A percentile compares a stretch with the other conserved stretches of the same genome.
Evolutionary conservation across 208 protist species (phyloP).

Genomic region (Acanthamoeba sp.): DNA sequence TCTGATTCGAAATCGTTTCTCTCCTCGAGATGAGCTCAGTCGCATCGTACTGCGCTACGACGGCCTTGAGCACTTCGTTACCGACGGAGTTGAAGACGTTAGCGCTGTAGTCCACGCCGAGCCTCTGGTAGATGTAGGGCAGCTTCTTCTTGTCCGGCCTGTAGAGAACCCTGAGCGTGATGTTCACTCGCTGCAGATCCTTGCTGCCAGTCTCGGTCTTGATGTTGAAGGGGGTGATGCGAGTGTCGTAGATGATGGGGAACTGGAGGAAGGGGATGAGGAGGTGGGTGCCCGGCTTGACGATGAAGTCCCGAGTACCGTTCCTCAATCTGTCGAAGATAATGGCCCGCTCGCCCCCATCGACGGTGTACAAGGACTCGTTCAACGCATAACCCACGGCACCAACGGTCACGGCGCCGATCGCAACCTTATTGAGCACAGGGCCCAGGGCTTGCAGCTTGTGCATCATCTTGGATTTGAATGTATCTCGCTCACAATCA

Average conservation of each 20-base stretch:
- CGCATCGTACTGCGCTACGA: conserved; percentile 89
- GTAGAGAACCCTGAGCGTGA: conserved; percentile 97
- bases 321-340: conserved; percentile 72
- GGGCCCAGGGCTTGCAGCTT: background rate
- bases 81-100: conserved; percentile 78
- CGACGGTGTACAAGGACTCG: conserved; percentile 70
- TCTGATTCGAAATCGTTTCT: conserved; percentile 91
- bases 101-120: conserved; percentile 95
- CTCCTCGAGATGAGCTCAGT: conserved; percentile 72
- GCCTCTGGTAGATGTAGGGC: conserved; percentile 94
- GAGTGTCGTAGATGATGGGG: conserved; percentile 71
- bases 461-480: background rate
- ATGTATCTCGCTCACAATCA: no score
- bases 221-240: conserved; percentile 63
- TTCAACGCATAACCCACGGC: conserved; percentile 33
- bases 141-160: conserved; percentile 93
- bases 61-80: conserved; percentile 97
- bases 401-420: background rate
- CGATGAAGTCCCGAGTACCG: conserved; percentile 71
- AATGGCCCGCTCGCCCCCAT: conserved; percentile 56
- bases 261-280: conserved; percentile 69
- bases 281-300: conserved; percentile 67
- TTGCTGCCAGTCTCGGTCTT: conserved; percentile 56
- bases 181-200: conserved; percentile 97
- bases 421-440: conserved; percentile 25